Base-by-base conservation (phyloP, 1,284 basidiomycete species). In the Heterobasidion parviporum region DNA sequence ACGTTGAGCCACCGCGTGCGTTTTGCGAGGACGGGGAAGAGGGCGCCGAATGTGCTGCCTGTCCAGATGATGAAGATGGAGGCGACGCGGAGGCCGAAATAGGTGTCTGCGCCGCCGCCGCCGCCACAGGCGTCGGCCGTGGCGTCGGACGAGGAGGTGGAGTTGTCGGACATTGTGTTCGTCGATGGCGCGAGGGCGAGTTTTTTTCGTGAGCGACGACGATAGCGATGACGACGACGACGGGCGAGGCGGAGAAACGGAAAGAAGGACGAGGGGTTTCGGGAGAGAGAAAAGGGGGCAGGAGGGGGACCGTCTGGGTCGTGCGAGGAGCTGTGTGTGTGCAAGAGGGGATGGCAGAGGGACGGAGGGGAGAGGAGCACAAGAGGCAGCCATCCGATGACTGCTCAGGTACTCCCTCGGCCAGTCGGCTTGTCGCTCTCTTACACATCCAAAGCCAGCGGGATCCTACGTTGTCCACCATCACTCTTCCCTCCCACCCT, bases 11-110 rank as follows among this genome's bases (percentile, higher is more conserved):
- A 78, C 9, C 68, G 74, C 3, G 83, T 77, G 50, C 83, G 76
- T 54, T 73, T 78, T 2, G 92, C 81, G 32, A 95, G 64, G 52
- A 98, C 80, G 8, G 95, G 96, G 67, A 96, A 90, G 47, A 93
- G 72, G 0, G 94, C 85, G 14, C 91, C 92, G 10, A 72, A 61
- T n/a, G 76, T 68, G 1, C 89, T 87, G 26, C 82, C 81, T 20
- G 75, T 74, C 59, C 92, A 78, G 67, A 98, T 87, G 70, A 98
- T 82, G 72, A 98, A 98, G 65, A 98, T 79, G 32, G 92, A 84
- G 2, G 82, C 95, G 57, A 98, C 81, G 2, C 93, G 81, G 36
- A 95, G 73, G 41, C 66, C 61, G 2, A 71, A 64, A 61, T 69
- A 70, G 10, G 69, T 65, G 54, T 74, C 58, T 4, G 67, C 62